Percentiles rank a stretch among this genome's conserved stretches.
phyloP scores from a whole-genome alignment of 2,329 filamentous ascomycete species.

The Exophiala mesophila region DNA sequence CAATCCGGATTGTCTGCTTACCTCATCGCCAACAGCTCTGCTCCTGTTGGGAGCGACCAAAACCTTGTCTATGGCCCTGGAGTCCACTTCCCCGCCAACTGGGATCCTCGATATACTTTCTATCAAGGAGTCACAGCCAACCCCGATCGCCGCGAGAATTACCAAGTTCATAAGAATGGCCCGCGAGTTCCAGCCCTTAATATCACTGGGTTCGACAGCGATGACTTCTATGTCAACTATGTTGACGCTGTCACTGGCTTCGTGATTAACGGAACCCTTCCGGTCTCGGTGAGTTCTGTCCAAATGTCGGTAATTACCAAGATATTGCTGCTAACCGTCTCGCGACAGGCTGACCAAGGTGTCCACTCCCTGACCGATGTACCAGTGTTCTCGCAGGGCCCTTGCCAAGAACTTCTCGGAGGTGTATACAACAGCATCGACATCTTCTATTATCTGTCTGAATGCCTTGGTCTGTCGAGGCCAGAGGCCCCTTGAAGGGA shows the following conservation, averaged over 20 bases:
- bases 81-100: slow-evolving; percentile 73
- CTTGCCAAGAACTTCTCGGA: slow-evolving; percentile 71
- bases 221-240: slow-evolving; percentile 63
- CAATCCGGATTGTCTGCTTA: slow-evolving; percentile 73
- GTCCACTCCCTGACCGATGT: slow-evolving; percentile 76
- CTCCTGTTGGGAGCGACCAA: slow-evolving; percentile 50
- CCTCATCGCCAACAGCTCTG: slow-evolving; percentile 45
- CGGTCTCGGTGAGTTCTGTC: slow-evolving; percentile 38
- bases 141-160: slow-evolving; percentile 74
- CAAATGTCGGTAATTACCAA: no score
- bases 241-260: slow-evolving; percentile 63
- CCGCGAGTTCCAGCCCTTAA: slow-evolving; percentile 59
- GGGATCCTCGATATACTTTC: slow-evolving; percentile 79
- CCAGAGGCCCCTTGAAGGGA: slow-evolving; percentile 8
- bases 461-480: slow-evolving; percentile 34
- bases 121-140: slow-evolving; percentile 66
- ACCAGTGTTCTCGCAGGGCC: slow-evolving; percentile 71
- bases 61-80: slow-evolving; percentile 63
- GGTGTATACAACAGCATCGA: slow-evolving; percentile 38
- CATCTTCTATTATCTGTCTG: slow-evolving; percentile 32
- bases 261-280: slow-evolving; percentile 69
- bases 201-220: slow-evolving; percentile 44
- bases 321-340: no score
- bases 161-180: slow-evolving; percentile 62
- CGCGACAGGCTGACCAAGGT: slow-evolving; percentile 58